Conservation (phyloP, 768 basidiomycete genomes). For the Mycena floridula region DNA sequence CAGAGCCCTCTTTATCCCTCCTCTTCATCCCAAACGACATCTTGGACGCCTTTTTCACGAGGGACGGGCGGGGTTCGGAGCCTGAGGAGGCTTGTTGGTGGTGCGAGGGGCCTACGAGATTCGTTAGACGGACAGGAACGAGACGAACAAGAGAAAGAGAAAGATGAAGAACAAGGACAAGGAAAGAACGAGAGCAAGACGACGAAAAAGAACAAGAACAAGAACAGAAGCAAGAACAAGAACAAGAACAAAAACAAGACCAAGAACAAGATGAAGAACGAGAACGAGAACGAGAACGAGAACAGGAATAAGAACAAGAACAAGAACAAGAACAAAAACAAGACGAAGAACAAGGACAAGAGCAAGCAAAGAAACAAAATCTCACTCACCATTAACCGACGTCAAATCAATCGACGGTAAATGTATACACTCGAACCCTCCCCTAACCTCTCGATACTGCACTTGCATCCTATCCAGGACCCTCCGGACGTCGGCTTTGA, state of each 20-base stretch:
- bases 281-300: too few relatives aligned
- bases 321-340: too few relatives aligned
- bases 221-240: too few relatives aligned
- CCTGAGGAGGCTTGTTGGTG: constrained; percentile 37
- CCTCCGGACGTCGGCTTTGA: constrained; percentile 79
- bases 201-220: too few relatives aligned
- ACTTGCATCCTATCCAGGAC: constrained; percentile 95
- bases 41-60: constrained; percentile 73
- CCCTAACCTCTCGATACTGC: constrained; percentile 84
- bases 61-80: constrained; percentile 43
- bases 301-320: too few relatives aligned
- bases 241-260: too few relatives aligned
- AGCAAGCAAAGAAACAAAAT: too few relatives aligned
- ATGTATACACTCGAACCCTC: constrained; percentile 96
- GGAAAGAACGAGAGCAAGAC: constrained; percentile 16
- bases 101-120: constrained; percentile 19
- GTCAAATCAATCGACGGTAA: constrained; percentile 89
- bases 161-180: constrained; percentile 15
- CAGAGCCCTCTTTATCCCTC: constrained; percentile 23
- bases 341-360: too few relatives aligned
- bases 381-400: too few relatives aligned
- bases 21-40: constrained; percentile 63
- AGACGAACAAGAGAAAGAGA: constrained; percentile 28
- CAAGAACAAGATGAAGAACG: too few relatives aligned
- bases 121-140: constrained; percentile 1